Conservation (phyloP, 2,329 filamentous ascomycete species). For the Colletotrichum australisinense region DNA sequence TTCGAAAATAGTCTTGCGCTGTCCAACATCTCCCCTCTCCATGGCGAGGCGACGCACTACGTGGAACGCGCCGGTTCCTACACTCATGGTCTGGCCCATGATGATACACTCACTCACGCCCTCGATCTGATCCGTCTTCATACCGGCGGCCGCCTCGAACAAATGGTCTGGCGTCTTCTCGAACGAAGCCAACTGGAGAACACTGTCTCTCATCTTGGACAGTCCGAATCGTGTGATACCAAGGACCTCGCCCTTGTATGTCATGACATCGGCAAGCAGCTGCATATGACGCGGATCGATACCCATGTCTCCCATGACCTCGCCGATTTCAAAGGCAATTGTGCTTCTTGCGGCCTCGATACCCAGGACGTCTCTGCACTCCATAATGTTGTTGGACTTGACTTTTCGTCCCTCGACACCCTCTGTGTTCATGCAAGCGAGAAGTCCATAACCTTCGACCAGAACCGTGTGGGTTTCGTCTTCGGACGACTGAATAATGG, state of each 20-base stretch:
- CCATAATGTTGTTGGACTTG: conserved; percentile 89
- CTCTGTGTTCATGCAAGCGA: conserved; percentile 90
- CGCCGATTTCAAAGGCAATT: conserved; percentile 87
- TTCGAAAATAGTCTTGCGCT: conserved; percentile 77
- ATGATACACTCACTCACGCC: conserved; percentile 98
- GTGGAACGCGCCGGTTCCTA: conserved; percentile 93
- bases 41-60: conserved; percentile 84
- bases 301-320: conserved; percentile 93
- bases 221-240: conserved; percentile 97
- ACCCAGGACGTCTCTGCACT: conserved; percentile 86
- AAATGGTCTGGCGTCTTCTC: conserved; percentile 98
- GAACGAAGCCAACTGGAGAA: conserved; percentile 93
- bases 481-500: conserved; percentile 87
- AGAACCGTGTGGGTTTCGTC: conserved; percentile 77
- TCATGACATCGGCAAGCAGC: conserved; percentile 97
- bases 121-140: conserved; percentile 92
- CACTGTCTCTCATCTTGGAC: conserved; percentile 94
- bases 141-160: conserved; percentile 91
- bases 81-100: conserved; percentile 92
- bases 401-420: conserved; percentile 84
- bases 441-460: conserved; percentile 94
- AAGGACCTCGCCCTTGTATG: conserved; percentile 95
- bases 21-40: conserved; percentile 65
- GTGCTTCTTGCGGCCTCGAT: conserved; percentile 94
- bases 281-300: conserved; percentile 99